phyloP scores from a whole-genome alignment of 2,329 filamentous ascomycete genomes.

The Claviceps monticola region DNA sequence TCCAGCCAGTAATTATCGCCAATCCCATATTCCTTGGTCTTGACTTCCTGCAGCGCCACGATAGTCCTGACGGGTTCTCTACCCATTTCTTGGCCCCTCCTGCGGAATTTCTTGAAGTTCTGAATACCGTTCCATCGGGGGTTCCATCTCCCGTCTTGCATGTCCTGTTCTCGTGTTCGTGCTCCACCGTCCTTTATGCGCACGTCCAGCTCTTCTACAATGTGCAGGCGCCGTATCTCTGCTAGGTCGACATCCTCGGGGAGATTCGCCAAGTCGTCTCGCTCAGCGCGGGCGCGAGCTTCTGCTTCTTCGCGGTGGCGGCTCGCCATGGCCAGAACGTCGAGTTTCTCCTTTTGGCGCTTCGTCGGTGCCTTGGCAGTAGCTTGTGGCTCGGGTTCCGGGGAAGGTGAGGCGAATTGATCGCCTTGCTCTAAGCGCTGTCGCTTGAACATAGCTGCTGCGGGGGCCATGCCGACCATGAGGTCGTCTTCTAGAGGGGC shows the following conservation, averaged over 20 bases:
- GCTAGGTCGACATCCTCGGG: constrained; percentile 56
- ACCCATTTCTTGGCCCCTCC: constrained; percentile 35
- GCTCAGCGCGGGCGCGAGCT: constrained; percentile 41
- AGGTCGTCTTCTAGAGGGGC: constrained; percentile 38
- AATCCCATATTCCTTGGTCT: constrained; percentile 57
- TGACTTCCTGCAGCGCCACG: constrained; percentile 57
- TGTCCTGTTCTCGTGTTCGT: constrained; percentile 32
- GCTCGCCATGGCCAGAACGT: constrained; percentile 54
- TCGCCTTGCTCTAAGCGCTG: constrained; percentile 50
- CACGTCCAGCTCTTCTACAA: constrained; percentile 65
- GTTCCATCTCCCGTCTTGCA: constrained; percentile 56
- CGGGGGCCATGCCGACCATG: constrained; percentile 62
- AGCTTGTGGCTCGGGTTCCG: constrained; percentile 12
- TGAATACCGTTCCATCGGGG: constrained; percentile 84
- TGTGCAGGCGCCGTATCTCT: constrained; percentile 57
- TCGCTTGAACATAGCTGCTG: constrained; percentile 65
- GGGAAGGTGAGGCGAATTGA: constrained; percentile 22
- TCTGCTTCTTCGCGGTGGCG: constrained; percentile 52
- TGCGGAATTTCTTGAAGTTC: constrained; percentile 85
- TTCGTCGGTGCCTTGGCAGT: constrained; percentile 14
- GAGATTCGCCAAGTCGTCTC: constrained; percentile 35
- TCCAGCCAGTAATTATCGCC: constrained; percentile 67
- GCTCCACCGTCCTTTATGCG: constrained; percentile 20
- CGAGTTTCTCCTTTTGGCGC: constrained; percentile 45
- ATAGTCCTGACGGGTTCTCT: constrained; percentile 40